phyloP scores from a whole-genome alignment of 2,329 filamentous ascomycete species.

The Cercospora brassicicola region DNA sequence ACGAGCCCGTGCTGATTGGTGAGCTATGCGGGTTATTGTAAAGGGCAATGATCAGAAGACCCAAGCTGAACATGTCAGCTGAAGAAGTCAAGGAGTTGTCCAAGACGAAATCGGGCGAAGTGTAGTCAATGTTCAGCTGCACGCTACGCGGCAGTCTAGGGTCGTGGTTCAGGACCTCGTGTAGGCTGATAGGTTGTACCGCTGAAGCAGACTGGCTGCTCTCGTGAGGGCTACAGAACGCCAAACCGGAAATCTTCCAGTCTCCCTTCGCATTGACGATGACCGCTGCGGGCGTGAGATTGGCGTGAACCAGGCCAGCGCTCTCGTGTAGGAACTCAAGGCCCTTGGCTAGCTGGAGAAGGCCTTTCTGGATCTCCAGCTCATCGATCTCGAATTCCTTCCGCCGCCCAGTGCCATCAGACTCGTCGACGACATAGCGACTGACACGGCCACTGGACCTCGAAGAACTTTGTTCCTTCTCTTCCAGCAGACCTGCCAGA shows the following conservation, averaged over 20 bases:
- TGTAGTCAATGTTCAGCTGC: constrained; percentile 89
- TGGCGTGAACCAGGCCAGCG: constrained; percentile 88
- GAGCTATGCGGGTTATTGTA: constrained; percentile 94
- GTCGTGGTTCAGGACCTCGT: constrained; percentile 82
- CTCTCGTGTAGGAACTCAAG: constrained; percentile 95
- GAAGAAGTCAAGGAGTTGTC: constrained; percentile 82
- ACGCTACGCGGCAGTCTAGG: constrained; percentile 77
- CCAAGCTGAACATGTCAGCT: constrained; percentile 91
- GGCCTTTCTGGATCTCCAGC: constrained; percentile 92
- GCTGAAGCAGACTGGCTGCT: constrained; percentile 66
- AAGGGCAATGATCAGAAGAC: constrained; percentile 80
- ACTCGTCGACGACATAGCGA: constrained; percentile 77
- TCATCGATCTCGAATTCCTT: constrained; percentile 93
- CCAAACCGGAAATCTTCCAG: constrained; percentile 96
- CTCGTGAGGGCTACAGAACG: constrained; percentile 81
- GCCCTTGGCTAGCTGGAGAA: constrained; percentile 89
- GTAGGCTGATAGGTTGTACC: constrained; percentile 75
- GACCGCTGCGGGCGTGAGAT: constrained; percentile 88
- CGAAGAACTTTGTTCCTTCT: constrained; percentile 82
- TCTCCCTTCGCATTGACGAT: constrained; percentile 96
- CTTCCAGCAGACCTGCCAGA: constrained; percentile 75
- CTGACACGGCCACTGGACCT: constrained; percentile 65
- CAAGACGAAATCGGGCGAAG: constrained; percentile 89
- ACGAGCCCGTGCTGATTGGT: constrained; percentile 78
- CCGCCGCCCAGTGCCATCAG: constrained; percentile 67